Evolutionary conservation across 805 yeast genomes (phyloP).

Genomic region (Candida krabiensis): DNA sequence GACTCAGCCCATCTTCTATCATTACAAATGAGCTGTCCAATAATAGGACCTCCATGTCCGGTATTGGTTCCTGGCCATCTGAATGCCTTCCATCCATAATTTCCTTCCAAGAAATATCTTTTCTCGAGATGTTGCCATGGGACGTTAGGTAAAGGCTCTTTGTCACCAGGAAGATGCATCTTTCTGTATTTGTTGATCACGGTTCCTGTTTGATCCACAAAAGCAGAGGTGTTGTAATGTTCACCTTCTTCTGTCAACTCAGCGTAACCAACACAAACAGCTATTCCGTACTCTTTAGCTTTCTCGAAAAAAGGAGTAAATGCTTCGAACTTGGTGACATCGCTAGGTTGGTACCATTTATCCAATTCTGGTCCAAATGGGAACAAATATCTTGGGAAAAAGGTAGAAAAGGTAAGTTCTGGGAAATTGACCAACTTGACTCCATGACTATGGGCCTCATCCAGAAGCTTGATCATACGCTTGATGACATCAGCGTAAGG

Average conservation of each 20-base stretch:
- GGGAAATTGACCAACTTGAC: constrained; percentile 38
- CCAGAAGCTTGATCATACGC: constrained; percentile 27
- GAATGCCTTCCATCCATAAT: constrained; percentile 37
- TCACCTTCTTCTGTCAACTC: constrained; percentile 39
- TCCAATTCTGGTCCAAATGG: constrained; percentile 36
- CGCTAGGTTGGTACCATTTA: constrained; percentile 36
- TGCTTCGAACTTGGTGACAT: constrained; percentile 27
- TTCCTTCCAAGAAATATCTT: constrained; percentile 38
- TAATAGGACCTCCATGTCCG: constrained; percentile 30
- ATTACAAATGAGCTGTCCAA: constrained; percentile 39
- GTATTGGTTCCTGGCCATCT: constrained; percentile 36
- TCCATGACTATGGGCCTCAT: constrained; percentile 30
- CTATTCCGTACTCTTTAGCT: constrained; percentile 30
- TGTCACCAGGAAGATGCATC: constrained; percentile 38
- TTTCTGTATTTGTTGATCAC: constrained; percentile 36
- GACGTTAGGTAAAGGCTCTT: constrained; percentile 33
- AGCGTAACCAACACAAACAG: constrained; percentile 38
- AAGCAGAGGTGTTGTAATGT: constrained; percentile 35
- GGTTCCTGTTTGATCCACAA: constrained; percentile 33
- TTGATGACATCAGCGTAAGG: constrained; percentile 30
- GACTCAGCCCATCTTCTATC: constrained; percentile 42
- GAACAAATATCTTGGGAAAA: constrained; percentile 37
- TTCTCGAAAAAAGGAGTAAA: constrained; percentile 36
- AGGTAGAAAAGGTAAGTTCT: constrained; percentile 36
- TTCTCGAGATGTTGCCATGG: constrained; percentile 39